Base-by-base conservation (phyloP, 2,329 filamentous ascomycete genomes). In the Colletotrichum sp. region DNA sequence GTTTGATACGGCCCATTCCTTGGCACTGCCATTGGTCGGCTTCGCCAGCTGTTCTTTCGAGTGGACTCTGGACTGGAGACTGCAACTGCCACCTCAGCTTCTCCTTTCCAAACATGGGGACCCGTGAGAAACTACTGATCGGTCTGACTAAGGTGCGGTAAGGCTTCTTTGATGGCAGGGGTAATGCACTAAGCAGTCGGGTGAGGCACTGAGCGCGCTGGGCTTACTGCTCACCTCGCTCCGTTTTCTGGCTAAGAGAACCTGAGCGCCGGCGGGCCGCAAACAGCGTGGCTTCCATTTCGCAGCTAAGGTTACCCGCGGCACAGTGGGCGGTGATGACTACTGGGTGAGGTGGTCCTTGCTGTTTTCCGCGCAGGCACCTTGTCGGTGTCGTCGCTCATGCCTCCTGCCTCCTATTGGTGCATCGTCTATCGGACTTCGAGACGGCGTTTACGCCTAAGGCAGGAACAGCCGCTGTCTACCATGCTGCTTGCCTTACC, bases 111-210 rank as follows among this genome's bases (percentile, higher is more conserved):
- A 55, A 73, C 74, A 74, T 63, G 74, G 74, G 44, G 65, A 73
- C 22, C 70, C 70, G 59, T 65, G 70, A 27, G 29, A 68, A 61
- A 16, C 57, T 16, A 76, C 59, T 49, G 70, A 76, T 69, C 65
- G 36, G 70, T 76, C 59, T 65, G 73, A 73, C 63, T 68, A 72
- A 69, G 69, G 69, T n/a, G 44, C n/a, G n/a, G 44, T 52, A 52
- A 52, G 25, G 8, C 44, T 52, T 52, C n/a, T 52, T 52, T 30
- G 25, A 30, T 30, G 55, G 55, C 55, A 59, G 55, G 55, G 55
- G 55, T 27, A 25, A 59, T 15, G 86, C 84, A 85, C 81, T 96
- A 95, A 79, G 96, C 97, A 83, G 99, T 39, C 36, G 36, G 15
- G 16, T 44, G 39, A 44, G 39, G 39, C 39, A 49, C 5, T 49